These are phyloP conservation scores for Nakaseomyces kungkrabaensis DNA, from an alignment of 1,139 yeast species.

Conservation along the genomic window DNA sequence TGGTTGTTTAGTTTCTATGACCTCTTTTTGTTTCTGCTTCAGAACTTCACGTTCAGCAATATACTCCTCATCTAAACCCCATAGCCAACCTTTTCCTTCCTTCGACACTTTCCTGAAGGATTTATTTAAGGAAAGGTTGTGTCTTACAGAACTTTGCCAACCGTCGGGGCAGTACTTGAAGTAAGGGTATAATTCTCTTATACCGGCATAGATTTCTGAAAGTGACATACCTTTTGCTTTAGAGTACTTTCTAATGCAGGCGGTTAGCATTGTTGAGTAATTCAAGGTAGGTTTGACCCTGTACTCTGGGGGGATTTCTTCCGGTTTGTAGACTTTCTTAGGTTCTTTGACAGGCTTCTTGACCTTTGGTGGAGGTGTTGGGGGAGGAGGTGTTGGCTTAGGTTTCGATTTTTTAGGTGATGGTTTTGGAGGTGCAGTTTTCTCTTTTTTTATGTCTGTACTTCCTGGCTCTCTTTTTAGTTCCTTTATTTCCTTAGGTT, in stretches of 20 bases:
- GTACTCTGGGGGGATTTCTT: slow-evolving; percentile 80
- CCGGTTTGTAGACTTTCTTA: slow-evolving; percentile 51
- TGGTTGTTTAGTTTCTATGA: slow-evolving; percentile 47
- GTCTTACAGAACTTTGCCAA: slow-evolving; percentile 93
- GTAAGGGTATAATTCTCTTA: slow-evolving; percentile 81
- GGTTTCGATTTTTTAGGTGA: slow-evolving; percentile 3
- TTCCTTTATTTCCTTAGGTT: slow-evolving; percentile 11
- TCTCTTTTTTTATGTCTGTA: slow-evolving; percentile 7
- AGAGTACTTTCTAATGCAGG: slow-evolving; percentile 59
- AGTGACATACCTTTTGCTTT: slow-evolving; percentile 68
- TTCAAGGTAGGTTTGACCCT: slow-evolving; percentile 75
- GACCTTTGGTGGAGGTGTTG: slow-evolving; percentile 3
- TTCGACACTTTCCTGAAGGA: slow-evolving; percentile 69
- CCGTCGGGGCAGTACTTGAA: slow-evolving; percentile 92
- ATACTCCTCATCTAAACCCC: slow-evolving; percentile 82
- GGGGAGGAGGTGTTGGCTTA: slow-evolving; percentile 3
- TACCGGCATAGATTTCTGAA: slow-evolving; percentile 76
- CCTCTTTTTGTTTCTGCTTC: slow-evolving; percentile 58
- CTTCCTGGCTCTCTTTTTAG: slow-evolving; percentile 13
- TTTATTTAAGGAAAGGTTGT: slow-evolving; percentile 76
- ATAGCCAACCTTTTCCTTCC: slow-evolving; percentile 84
- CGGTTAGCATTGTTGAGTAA: slow-evolving; percentile 69
- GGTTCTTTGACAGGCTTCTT: slow-evolving; percentile 48
- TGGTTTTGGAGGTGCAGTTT: slow-evolving; percentile 4
- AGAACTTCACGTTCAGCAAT: slow-evolving; percentile 72